A percentile compares a stretch with the other conserved stretches of the same genome.
Evolutionary conservation across 495 filamentous ascomycete genomes (phyloP).

Genomic region (Cercophora newfieldiana): DNA sequence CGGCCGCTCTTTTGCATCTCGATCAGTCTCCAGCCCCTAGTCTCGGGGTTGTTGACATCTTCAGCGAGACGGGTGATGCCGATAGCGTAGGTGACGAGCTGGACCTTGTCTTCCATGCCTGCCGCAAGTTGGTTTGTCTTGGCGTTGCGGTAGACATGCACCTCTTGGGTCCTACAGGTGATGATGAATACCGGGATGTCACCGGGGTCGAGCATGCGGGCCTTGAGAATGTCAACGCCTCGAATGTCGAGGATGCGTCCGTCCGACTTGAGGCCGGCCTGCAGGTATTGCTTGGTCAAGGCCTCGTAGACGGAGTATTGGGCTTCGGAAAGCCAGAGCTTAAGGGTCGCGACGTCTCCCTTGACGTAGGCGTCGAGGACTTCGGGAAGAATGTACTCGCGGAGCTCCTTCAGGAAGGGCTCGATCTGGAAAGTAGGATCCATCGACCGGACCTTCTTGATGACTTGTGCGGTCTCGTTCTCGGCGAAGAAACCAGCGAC

Average conservation of each 20-base stretch:
- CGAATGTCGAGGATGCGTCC: slow-evolving; percentile 93
- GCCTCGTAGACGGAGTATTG: slow-evolving; percentile 95
- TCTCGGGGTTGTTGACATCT: slow-evolving; percentile 95
- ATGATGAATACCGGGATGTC: slow-evolving; percentile 97
- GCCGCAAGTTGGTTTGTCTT: slow-evolving; percentile 88
- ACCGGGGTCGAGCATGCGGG: slow-evolving; percentile 91
- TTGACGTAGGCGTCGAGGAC: slow-evolving; percentile 98
- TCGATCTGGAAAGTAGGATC: slow-evolving; percentile 95
- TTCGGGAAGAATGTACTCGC: slow-evolving; percentile 97
- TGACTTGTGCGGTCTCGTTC: slow-evolving; percentile 94
- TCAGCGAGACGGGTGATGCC: slow-evolving; percentile 90
- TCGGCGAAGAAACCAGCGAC: slow-evolving; percentile 96
- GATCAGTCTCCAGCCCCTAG: slow-evolving; percentile 92
- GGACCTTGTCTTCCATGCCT: slow-evolving; percentile 98
- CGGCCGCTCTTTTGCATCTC: slow-evolving; percentile 98
- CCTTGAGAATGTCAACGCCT: slow-evolving; percentile 85
- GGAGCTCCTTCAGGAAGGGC: slow-evolving; percentile 87
- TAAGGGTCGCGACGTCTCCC: slow-evolving; percentile 86
- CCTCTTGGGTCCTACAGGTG: slow-evolving; percentile 94
- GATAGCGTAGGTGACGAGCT: slow-evolving; percentile 96
- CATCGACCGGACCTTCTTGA: slow-evolving; percentile 97
- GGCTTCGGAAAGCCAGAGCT: slow-evolving; percentile 91
- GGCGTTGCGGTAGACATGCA: slow-evolving; percentile 90
- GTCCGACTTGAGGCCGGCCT: slow-evolving; percentile 88
- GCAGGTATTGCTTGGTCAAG: slow-evolving; percentile 89